Base-by-base conservation (phyloP, 108 stramenopile species). In the Tribonema minus region DNA sequence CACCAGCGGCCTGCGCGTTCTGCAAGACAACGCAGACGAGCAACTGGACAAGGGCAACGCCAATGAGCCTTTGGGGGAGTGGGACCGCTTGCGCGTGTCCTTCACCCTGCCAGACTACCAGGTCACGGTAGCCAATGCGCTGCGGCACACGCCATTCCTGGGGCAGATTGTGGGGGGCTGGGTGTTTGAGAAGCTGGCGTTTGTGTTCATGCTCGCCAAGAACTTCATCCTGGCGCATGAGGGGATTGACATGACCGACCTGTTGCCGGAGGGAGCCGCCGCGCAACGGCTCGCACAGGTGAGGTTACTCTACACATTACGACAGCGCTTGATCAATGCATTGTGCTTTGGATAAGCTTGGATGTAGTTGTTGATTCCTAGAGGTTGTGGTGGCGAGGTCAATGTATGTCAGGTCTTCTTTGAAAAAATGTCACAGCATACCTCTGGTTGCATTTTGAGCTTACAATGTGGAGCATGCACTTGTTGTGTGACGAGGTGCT, bases 211-310 rank as follows among this genome's bases (percentile, higher is more conserved):
- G 68, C 61, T 79, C 9, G 77, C 77, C 12, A 59, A 58, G 26
- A 79, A 79, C 34, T 79, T 70, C 41, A 79, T 79, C 35, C 58
- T 58, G 29, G 77, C 77, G 1, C 68, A 69, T 40, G 72, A 73
- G 63, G 72, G 64, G 39, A 73, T 73, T 58, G 72, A 39, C 41
- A 64, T 73, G 30, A 61, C 64, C 20, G 72, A 73, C 29, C 62
- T 73, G 0, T 31, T 73, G 0, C 72, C 61, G 4, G 72, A 63
- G 28, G 72, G 72, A n/a, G n/a, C n/a, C n/a, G n/a, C n/a, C n/a
- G n/a, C n/a, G n/a, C n/a, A n/a, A n/a, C n/a, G n/a, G n/a, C n/a
- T n/a, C n/a, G n/a, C n/a, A n/a, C n/a, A n/a, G n/a, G n/a, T n/a
- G n/a, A n/a, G n/a, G n/a, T n/a, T n/a, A n/a, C n/a, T n/a, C n/a